Base-by-base conservation (phyloP, 345 rosid species). In the Gossypium turneri region DNA sequence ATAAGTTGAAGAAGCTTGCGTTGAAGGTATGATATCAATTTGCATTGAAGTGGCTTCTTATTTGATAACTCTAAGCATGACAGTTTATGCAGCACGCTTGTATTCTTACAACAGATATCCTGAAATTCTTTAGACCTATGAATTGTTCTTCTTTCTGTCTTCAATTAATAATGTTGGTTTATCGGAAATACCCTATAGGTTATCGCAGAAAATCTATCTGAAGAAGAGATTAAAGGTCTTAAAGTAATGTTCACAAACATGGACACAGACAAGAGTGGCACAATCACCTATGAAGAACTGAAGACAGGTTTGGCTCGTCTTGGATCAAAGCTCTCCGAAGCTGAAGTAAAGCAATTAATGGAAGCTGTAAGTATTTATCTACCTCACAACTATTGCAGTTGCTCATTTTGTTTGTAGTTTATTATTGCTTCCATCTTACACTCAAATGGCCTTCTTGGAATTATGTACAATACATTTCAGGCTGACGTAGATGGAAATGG, bases 401-500 rank as follows among this genome's bases (percentile, higher is more conserved):
- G 22, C 43, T 67, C 47, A 25, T 15, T 63, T 52, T 70, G 13
- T 41, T 27, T 47, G 27, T 29, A 7, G 20, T 24, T 48, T 38
- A 15, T n/a, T 58, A 24, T 67, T 62, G 15, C 75, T 53, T 27
- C n/a, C 38, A 9, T 67, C 22, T 67, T 29, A 71, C 38, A n/a
- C 73, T 74, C 38, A 19, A 61, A 34, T 74, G 74, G 47, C 12
- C 22, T 65, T 15, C 44, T 58, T 72, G 59, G 3, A 11, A 67
- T 67, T 13, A 48, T 11, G 9, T 72, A 25, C 56, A 25, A 67
- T 22, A 45, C 47, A 67, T 45, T 79, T 77, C 79, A 84, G 93
- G 85, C 89, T 75, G 92, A 93, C 81, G 94, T 87, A 20, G 98
- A 93, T 83, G 94, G 93, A 63, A 91, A 91, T 75, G 98, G 97